Evolutionary conservation across 345 rosid genomes (phyloP), one percentile per base, ranked within the genome.

Genomic region (Syzygium aqueum): DNA sequence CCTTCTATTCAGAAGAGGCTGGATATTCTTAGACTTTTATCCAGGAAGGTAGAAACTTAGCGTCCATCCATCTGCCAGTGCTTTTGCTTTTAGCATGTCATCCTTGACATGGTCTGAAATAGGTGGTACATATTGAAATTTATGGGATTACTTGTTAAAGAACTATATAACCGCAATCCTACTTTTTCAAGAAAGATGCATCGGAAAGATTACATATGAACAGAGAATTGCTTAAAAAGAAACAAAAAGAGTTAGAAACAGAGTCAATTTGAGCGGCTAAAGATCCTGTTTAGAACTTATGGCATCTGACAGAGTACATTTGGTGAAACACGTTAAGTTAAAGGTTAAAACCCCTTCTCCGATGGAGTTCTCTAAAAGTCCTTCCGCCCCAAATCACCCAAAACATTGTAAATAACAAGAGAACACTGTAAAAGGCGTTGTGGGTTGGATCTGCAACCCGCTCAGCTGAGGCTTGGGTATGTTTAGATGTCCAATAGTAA

Each of bases 1-100:
- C 40, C 40, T 37, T 37, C 40, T 37, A 37, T 37, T 37, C 40
- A 37, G 40, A 37, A 37, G 40, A 37, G 40, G 40, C 40, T 37
- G 40, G 40, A 37, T 37, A 37, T 37, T 37, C 40, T 37, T 37
- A 37, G 40, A 37, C 40, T 37, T 37, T 37, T 37, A 37, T 37
- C 40, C 40, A 40, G 43, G 43, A 40, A 40, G 43, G 43, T 40
- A 40, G 5, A 40, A 40, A 40, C 43, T 40, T 40, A 96, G 96
- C 53, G 27, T 49, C 9, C 46, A 46, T 25, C 16, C 67, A 59
- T 27, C 3, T 59, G 67, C 30, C 30, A 27, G 3, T n/a, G 7
- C 67, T 59, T 27, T 59, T 27, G 67, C 30, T 59, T 59, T 59
- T 5, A 27, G 30, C 28, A 27, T 59, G 11, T 59, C 78, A 84